Percentiles rank a stretch among this genome's conserved stretches.
Evolutionary conservation across 495 filamentous ascomycete species (phyloP).

Genomic region (Hapsidospora chrysogenum): DNA sequence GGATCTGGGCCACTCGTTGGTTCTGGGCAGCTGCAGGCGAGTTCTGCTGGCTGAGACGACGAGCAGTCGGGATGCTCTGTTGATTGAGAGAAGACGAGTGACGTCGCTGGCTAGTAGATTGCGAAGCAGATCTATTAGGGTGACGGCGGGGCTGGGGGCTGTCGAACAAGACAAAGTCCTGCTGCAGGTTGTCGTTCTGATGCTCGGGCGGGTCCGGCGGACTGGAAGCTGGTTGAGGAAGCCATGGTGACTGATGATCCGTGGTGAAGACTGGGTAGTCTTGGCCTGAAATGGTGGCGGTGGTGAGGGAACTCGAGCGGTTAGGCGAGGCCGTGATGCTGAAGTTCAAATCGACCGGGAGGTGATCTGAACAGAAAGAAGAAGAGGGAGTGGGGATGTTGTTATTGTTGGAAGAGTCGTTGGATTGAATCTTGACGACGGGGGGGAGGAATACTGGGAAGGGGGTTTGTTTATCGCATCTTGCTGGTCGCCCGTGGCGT

Average conservation of each 20-base stretch:
- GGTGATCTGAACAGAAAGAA: slow-evolving; percentile 32
- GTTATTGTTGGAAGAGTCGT: slow-evolving; percentile 12
- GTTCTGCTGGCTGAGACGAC: slow-evolving; percentile 10
- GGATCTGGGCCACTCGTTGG: slow-evolving; percentile 40
- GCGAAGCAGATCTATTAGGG: slow-evolving; percentile 31
- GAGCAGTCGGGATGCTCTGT: no score
- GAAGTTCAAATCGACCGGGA: slow-evolving; percentile 37
- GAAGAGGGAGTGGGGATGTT: slow-evolving; percentile 24
- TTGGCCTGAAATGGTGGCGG: slow-evolving; percentile 33
- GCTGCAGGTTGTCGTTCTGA: slow-evolving; percentile 24
- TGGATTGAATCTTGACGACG: slow-evolving; percentile 29
- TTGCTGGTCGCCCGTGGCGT: slow-evolving; percentile 14
- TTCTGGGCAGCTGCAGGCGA: slow-evolving; percentile 27
- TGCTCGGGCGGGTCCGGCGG: slow-evolving; percentile 41
- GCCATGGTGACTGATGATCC: slow-evolving; percentile 43
- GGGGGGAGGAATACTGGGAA: slow-evolving; percentile 6
- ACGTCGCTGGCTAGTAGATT: slow-evolving; percentile 21
- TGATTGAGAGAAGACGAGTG: slow-evolving; percentile 12
- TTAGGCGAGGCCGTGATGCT: slow-evolving; percentile 24
- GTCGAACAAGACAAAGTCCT: slow-evolving; percentile 40
- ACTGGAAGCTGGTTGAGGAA: slow-evolving; percentile 40
- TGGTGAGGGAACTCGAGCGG: slow-evolving; percentile 26
- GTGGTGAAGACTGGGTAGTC: slow-evolving; percentile 43
- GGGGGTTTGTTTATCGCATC: slow-evolving; percentile 18
- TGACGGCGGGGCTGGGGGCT: slow-evolving; percentile 24